Evolutionary conservation across 176 grass and related monocot species (phyloP), one percentile per base, ranked within the genome.

Genomic region (Cenchrus purpureus): DNA sequence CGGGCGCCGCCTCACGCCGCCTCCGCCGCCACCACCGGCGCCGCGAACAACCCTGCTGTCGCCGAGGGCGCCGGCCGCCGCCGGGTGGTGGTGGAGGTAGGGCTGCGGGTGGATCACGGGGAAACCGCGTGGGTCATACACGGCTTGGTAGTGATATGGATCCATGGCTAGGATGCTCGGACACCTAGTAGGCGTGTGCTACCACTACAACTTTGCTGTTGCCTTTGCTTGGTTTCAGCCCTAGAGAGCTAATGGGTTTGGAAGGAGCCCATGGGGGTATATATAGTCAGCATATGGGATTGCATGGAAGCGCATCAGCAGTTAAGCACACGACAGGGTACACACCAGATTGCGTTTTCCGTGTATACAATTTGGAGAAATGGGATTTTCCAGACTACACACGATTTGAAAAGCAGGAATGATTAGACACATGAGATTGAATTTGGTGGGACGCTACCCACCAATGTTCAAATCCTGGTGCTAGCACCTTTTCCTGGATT

Each of bases 111-210:
- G 81, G 63, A 71, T 12, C 32, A 76, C 22, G 81, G 89, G 81
- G 63, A 81, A 81, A 81, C 81, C 61, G 74, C 61, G 89, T 81
- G 89, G 76, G 70, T 91, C 89, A 16, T 87, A 72, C 81, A 87
- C 81, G 76, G 34, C 56, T 46, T 84, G 80, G 76, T 87, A 84
- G 63, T 84, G 81, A 68, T 87, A 87, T 64, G 89, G 89, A 80
- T 91, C 89, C 89, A 91, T 87, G 22, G 74, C 49, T 86, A 86
- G 79, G 79, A 66, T 56, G 78, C 72, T 37, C 14, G 13, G 83
- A 65, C 28, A 71, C 12, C 78, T 79, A 82, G 68, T 79, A 82
- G 68, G 32, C 51, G 66, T 74, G 74, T 17, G 68, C 57, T 59
- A 54, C 68, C 34, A 44, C 82, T 76, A 80, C 54, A 80, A 20